Evolutionary conservation across 768 basidiomycete species (phyloP), one percentile per base, ranked within the genome.

Genomic region (Crepidotus variabilis): DNA sequence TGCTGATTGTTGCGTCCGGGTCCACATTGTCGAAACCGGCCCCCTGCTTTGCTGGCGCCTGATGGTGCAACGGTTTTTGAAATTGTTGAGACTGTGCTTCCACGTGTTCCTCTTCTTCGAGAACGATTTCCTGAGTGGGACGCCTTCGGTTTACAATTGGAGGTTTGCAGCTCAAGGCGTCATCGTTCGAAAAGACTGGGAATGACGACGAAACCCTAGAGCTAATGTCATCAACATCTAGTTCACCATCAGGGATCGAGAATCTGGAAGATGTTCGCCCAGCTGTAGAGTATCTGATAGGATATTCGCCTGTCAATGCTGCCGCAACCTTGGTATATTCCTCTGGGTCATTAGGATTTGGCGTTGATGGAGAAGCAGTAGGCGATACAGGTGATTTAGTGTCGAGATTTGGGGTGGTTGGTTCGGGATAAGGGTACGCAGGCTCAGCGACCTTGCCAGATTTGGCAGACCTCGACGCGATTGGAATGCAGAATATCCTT

Each of bases 141-240:
- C 36, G 34, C 46, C 47, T 49, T 24, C 35, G 2, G n/a, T 16
- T 8, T 18, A 28, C 47, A 6, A 32, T 1, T 6, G 36, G 43
- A 36, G 13, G 23, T 6, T 24, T 28, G 4, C 28, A 43, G 39
- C 39, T 43, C 39, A 43, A 20, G 2, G 39, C 13, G 39, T 32
- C 61, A 11, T 67, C 67, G 51, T 65, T 65, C 6, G 63, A 65
- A 60, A 72, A 73, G 2, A 69, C 71, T 8, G 76, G 74, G 23
- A 71, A 72, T 2, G 65, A 60, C 18, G 71, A 70, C 16, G 72
- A 74, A 14, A 67, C 62, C 2, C 57, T 61, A 39, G 73, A 75
- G 35, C 56, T 59, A n/a, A n/a, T n/a, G 32, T 51, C 54, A 33
- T 54, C 52, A 51, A 36, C n/a, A n/a, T n/a, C 24, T 20, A 55